These are phyloP conservation scores for Aspergillus sp. DNA, from an alignment of 2,329 filamentous ascomycete species.

Conservation along the genomic window DNA sequence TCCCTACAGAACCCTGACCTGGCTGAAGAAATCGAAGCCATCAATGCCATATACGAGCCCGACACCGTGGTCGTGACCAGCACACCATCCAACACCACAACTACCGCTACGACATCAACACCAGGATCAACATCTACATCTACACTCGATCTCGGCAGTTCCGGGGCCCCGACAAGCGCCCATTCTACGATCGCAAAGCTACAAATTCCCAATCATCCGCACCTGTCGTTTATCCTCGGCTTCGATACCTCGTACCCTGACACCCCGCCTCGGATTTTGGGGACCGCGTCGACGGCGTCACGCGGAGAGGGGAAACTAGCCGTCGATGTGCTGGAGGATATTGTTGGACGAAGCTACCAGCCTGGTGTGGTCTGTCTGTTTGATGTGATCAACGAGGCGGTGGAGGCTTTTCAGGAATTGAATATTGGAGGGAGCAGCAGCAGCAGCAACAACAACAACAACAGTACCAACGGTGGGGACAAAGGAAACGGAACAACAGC, in stretches of 20 bases:
- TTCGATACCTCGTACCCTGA: slow-evolving; percentile 76
- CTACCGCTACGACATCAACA: slow-evolving; percentile 17
- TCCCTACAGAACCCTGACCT: slow-evolving; percentile 39
- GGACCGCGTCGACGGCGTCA: slow-evolving; percentile 73
- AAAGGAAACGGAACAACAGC: slow-evolving; percentile 7
- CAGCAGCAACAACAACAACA: background rate
- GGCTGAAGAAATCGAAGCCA: slow-evolving; percentile 48
- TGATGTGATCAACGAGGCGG: slow-evolving; percentile 74
- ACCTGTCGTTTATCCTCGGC: slow-evolving; percentile 52
- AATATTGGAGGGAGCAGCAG: slow-evolving; percentile 35
- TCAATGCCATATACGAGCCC: slow-evolving; percentile 62
- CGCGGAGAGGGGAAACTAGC: slow-evolving; percentile 71
- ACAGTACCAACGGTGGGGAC: slow-evolving; percentile 25
- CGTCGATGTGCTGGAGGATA: slow-evolving; percentile 66
- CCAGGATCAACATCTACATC: slow-evolving; percentile 24
- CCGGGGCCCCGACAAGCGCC: slow-evolving; percentile 16
- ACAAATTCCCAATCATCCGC: slow-evolving; percentile 60
- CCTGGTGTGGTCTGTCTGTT: slow-evolving; percentile 82
- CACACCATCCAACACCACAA: slow-evolving; percentile 8
- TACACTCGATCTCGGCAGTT: slow-evolving; percentile 28
- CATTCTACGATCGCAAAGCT: slow-evolving; percentile 56
- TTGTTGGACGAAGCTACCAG: slow-evolving; percentile 66
- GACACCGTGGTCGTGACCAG: slow-evolving; percentile 55
- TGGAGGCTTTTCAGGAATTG: slow-evolving; percentile 56
- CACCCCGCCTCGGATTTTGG: slow-evolving; percentile 69